These are phyloP conservation scores for Blastomyces percursus DNA, from an alignment of 2,329 filamentous ascomycete genomes.

Conservation along the genomic window DNA sequence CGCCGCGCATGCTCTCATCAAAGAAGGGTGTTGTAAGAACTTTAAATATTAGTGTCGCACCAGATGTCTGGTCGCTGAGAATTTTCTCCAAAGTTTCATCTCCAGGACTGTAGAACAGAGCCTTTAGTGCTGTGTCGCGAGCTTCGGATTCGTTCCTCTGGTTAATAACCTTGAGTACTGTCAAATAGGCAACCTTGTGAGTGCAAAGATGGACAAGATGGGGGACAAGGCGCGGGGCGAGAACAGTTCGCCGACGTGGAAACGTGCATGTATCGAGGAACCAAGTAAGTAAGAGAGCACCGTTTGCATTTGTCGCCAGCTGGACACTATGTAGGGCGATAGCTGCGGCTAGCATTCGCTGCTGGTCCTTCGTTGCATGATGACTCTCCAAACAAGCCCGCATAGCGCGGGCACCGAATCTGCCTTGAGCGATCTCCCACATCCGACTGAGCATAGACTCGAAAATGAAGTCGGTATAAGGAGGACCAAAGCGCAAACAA, in stretches of 20 bases:
- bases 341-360: constrained; percentile 82
- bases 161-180: constrained; percentile 96
- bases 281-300: constrained; percentile 88
- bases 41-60: constrained; percentile 96
- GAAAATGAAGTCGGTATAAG: constrained; percentile 94
- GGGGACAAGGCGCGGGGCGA: constrained; percentile 83
- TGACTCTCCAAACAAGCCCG: constrained; percentile 93
- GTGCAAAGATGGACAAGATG: constrained; percentile 93
- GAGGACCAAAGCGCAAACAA: constrained; percentile 79
- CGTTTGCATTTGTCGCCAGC: constrained; percentile 90
- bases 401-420: constrained; percentile 93
- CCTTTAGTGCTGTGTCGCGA: constrained; percentile 76
- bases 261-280: constrained; percentile 97
- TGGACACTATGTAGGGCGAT: constrained; percentile 97
- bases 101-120: constrained; percentile 81
- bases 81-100: constrained; percentile 84
- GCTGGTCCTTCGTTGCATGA: constrained; percentile 87
- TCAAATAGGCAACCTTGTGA: constrained; percentile 96
- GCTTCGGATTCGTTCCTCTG: constrained; percentile 91
- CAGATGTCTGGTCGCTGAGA: constrained; percentile 78
- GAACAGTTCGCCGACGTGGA: constrained; percentile 76
- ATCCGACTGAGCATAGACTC: constrained; percentile 90
- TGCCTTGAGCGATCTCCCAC: constrained; percentile 86
- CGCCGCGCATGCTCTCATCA: constrained; percentile 75
- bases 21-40: constrained; percentile 96